Evolutionary conservation across 2,329 filamentous ascomycete genomes (phyloP).

Genomic region (Neofusicoccum kwambonambiense): DNA sequence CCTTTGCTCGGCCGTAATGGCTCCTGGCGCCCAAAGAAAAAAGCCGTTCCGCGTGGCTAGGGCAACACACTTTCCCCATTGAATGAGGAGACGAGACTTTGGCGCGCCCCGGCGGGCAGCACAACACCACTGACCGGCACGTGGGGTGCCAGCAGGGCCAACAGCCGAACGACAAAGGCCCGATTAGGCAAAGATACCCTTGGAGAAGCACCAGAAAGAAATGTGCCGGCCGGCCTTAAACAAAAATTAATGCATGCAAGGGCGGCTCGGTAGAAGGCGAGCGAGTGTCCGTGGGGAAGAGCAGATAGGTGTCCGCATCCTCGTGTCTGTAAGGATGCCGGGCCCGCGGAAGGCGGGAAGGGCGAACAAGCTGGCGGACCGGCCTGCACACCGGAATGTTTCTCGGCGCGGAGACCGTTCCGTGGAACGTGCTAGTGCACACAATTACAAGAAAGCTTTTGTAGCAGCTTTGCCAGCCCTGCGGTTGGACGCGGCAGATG

Average conservation of each 20-base stretch:
- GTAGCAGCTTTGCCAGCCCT: neutral
- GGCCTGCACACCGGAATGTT: neutral
- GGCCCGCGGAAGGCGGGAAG: neutral
- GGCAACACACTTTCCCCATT: neutral
- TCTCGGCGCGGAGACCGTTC: neutral
- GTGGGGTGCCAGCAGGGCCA: neutral
- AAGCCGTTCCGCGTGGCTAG: no score
- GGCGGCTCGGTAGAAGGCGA: neutral
- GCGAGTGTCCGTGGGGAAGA: neutral
- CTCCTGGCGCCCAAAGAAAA: neutral
- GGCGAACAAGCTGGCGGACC: no score
- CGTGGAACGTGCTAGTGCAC: neutral
- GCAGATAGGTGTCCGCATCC: neutral
- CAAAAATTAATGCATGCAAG: neutral
- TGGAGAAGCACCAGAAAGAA: neutral
- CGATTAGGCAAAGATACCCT: conserved; percentile 2
- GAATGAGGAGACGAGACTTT: no score
- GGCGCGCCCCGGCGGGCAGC: neutral
- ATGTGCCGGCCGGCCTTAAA: neutral
- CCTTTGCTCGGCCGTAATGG: neutral
- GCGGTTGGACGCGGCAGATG: neutral
- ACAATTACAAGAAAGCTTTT: conserved; percentile 10
- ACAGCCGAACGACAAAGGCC: neutral
- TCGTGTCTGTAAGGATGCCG: neutral
- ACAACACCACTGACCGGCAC: neutral